Evolutionary conservation across 2,329 filamentous ascomycete species (phyloP).

Genomic region (Shiraia sp.): DNA sequence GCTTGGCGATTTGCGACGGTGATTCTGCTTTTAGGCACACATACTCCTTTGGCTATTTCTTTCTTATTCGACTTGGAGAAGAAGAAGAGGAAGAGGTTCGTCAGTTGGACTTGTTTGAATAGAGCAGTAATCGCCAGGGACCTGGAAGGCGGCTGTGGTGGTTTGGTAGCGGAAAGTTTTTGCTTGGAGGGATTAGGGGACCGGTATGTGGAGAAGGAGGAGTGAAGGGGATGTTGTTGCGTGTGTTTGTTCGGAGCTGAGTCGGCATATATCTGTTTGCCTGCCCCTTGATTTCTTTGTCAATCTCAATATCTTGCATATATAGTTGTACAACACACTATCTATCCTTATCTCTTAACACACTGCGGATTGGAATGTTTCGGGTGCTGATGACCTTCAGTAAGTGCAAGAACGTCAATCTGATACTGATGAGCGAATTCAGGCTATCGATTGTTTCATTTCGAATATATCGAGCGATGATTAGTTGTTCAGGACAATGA

Average conservation of each 20-base stretch:
- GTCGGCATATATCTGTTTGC: slow-evolving; percentile 12
- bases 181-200: slow-evolving; percentile 23
- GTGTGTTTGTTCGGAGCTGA: slow-evolving; percentile 34
- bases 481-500: too few relatives aligned
- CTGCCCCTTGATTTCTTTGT: slow-evolving; percentile 12
- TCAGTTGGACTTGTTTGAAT: slow-evolving; percentile 28
- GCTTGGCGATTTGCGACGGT: slow-evolving; percentile 41
- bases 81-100: slow-evolving; percentile 5
- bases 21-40: slow-evolving; percentile 20
- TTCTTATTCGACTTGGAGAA: neutral
- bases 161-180: slow-evolving; percentile 32
- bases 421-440: too few relatives aligned
- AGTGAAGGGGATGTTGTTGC: slow-evolving; percentile 24
- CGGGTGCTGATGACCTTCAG: too few relatives aligned
- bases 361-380: too few relatives aligned
- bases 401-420: too few relatives aligned
- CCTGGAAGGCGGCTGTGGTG: slow-evolving; percentile 39
- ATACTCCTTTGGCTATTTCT: slow-evolving; percentile 8
- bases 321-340: too few relatives aligned
- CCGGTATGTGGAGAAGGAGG: slow-evolving; percentile 23
- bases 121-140: slow-evolving; percentile 25
- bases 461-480: too few relatives aligned
- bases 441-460: too few relatives aligned
- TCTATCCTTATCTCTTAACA: too few relatives aligned
- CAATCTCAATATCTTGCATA: slow-evolving; percentile 20